Conservation (phyloP, 495 filamentous ascomycete species). For the Aspergillus asperescens region DNA sequence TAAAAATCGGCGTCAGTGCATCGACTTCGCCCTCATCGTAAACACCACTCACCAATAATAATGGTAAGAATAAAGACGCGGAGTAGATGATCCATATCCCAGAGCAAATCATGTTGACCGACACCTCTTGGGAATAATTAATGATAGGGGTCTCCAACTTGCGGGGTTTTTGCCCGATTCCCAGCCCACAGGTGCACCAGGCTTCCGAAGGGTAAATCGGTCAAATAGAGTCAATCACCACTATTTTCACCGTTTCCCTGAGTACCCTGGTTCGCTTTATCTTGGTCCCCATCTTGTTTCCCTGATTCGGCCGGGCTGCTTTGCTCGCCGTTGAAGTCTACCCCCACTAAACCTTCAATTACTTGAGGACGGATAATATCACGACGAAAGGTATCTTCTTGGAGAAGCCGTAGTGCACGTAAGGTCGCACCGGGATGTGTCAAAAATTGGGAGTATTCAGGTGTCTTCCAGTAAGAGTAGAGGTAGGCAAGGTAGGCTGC, state of each 20-base stretch:
- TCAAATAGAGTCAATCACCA: no score
- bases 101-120: neutral
- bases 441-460: slow-evolving; percentile 78
- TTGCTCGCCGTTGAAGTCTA: slow-evolving; percentile 41
- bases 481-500: slow-evolving; percentile 78
- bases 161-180: neutral
- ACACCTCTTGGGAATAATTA: neutral
- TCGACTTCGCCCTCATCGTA: slow-evolving; percentile 3
- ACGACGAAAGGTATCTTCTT: slow-evolving; percentile 74
- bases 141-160: neutral
- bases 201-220: neutral
- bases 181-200: neutral
- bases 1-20: neutral
- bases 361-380: slow-evolving; percentile 75
- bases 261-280: slow-evolving; percentile 20
- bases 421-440: slow-evolving; percentile 80
- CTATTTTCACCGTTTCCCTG: slow-evolving; percentile 10
- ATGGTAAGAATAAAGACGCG: slow-evolving; percentile 5
- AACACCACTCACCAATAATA: slow-evolving; percentile 2
- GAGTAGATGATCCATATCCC: neutral
- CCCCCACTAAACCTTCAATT: slow-evolving; percentile 55
- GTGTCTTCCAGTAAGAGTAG: slow-evolving; percentile 71
- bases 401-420: slow-evolving; percentile 72
- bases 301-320: slow-evolving; percentile 17
- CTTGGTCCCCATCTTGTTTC: slow-evolving; percentile 28